These are phyloP conservation scores for Colletotrichum ledebouriae DNA, from an alignment of 2,329 filamentous ascomycete genomes.

Conservation along the genomic window DNA sequence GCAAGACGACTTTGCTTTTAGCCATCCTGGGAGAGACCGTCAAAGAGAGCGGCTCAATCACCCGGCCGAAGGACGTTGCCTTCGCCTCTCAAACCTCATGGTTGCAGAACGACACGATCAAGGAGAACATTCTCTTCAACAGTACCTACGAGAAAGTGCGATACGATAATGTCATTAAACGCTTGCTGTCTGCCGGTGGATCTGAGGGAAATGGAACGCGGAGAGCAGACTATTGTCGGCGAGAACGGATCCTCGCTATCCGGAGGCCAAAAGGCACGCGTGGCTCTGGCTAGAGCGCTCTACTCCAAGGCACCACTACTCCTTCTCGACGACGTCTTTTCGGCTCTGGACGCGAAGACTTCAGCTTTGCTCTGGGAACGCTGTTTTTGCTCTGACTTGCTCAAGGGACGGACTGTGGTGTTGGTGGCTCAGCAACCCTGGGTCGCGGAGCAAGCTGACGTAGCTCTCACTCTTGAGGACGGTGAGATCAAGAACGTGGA, in stretches of 20 bases:
- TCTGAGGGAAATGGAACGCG: conserved; percentile 62
- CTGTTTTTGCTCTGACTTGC: conserved; percentile 69
- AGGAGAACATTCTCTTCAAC: conserved; percentile 68
- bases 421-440: conserved; percentile 70
- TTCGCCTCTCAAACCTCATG: conserved; percentile 70
- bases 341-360: conserved; percentile 71
- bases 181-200: conserved; percentile 68
- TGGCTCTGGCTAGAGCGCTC: conserved; percentile 68
- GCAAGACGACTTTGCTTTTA: conserved; percentile 69
- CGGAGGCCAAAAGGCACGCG: conserved; percentile 68
- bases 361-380: conserved; percentile 67
- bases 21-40: conserved; percentile 69
- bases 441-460: conserved; percentile 65
- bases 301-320: conserved; percentile 69
- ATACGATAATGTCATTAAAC: conserved; percentile 69
- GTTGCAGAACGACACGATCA: conserved; percentile 69
- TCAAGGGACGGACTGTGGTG: conserved; percentile 67
- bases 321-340: conserved; percentile 71
- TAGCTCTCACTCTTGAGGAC: conserved; percentile 61
- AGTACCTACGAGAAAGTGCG: conserved; percentile 63
- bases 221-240: conserved; percentile 66
- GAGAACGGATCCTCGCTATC: conserved; percentile 69
- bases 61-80: conserved; percentile 65
- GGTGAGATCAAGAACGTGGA: conserved; percentile 58
- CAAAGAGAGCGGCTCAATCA: conserved; percentile 61